phyloP scores from a whole-genome alignment of 2,329 filamentous ascomycete genomes.

The Curvularia spicifera region DNA sequence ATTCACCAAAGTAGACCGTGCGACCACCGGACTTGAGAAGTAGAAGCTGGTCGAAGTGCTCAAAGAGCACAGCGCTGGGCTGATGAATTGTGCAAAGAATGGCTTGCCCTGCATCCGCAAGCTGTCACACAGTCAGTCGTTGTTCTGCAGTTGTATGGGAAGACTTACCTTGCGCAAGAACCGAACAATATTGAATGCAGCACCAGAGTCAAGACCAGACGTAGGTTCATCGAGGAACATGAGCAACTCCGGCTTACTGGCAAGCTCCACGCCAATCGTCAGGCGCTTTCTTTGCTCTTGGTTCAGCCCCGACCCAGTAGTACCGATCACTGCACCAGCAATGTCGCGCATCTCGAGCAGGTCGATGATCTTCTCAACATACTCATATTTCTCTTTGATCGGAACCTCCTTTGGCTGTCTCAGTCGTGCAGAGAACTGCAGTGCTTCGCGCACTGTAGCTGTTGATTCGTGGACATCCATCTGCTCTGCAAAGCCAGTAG shows the following conservation, averaged over 20 bases:
- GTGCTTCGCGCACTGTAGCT: constrained; percentile 68
- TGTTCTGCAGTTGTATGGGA: neutral
- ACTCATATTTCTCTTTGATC: constrained; percentile 66
- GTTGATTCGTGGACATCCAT: constrained; percentile 69
- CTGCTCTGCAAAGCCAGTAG: constrained; percentile 76
- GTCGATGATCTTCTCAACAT: constrained; percentile 69
- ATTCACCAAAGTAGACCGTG: constrained; percentile 70
- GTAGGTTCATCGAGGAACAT: constrained; percentile 82
- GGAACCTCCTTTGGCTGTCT: constrained; percentile 66
- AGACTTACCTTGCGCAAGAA: constrained; percentile 63
- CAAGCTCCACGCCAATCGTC: constrained; percentile 67
- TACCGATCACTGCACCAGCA: constrained; percentile 69
- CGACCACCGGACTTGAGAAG: constrained; percentile 69
- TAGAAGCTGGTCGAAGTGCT: constrained; percentile 70
- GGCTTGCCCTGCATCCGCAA: constrained; percentile 70
- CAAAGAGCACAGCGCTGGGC: constrained; percentile 70
- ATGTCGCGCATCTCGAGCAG: constrained; percentile 69
- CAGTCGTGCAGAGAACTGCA: constrained; percentile 68
- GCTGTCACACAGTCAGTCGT: constrained; percentile 21
- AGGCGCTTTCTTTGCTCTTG: constrained; percentile 73
- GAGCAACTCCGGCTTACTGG: constrained; percentile 71
- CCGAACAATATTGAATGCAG: constrained; percentile 69
- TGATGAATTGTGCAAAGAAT: constrained; percentile 75
- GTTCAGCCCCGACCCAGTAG: constrained; percentile 56
- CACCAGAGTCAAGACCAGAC: constrained; percentile 73